Conservation (phyloP, 2,329 filamentous ascomycete species). For the Fusarium sp. region DNA sequence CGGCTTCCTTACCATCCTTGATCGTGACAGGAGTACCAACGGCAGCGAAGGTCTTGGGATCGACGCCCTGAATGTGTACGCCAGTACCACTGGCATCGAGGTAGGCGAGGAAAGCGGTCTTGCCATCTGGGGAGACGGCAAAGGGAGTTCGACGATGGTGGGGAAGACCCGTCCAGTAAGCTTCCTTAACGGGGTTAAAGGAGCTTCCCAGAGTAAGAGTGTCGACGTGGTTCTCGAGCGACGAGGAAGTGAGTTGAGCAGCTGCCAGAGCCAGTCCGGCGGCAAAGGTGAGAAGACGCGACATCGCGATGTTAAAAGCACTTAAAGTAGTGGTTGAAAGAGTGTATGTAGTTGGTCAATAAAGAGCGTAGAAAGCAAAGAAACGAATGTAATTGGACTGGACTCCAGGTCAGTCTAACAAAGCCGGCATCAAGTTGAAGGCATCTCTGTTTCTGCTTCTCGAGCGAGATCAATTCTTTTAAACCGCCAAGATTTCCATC, state of each 20-base stretch:
- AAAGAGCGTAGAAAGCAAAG: conserved; percentile 41
- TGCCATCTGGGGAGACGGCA: conserved; percentile 70
- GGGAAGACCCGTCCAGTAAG: conserved; percentile 71
- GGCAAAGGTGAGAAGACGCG: conserved; percentile 43
- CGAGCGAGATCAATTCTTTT: conserved; percentile 33
- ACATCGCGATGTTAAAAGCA: conserved; percentile 27
- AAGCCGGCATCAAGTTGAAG: conserved; percentile 35
- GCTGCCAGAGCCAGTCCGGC: conserved; percentile 46
- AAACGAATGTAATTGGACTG: conserved; percentile 42
- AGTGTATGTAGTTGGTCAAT: conserved; percentile 30
- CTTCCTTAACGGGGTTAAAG: conserved; percentile 68
- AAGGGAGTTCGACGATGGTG: conserved; percentile 73
- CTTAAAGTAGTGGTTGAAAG: conserved; percentile 10
- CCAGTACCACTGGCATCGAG: conserved; percentile 66
- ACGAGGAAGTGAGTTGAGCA: conserved; percentile 43
- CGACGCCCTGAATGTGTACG: conserved; percentile 68
- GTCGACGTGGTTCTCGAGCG: conserved; percentile 51
- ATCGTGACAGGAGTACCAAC: conserved; percentile 65
- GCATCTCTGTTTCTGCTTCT: conserved; percentile 14
- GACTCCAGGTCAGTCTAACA: conserved; percentile 43
- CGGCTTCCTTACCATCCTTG: conserved; percentile 67
- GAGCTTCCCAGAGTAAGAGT: conserved; percentile 60
- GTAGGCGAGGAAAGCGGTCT: conserved; percentile 70
- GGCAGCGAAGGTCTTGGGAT: conserved; percentile 65
- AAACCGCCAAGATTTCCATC: neutral